A percentile compares a stretch with the other conserved stretches of the same genome.
Evolutionary conservation across 768 basidiomycete genomes (phyloP).

Genomic region (Leccinum aurantiacum): DNA sequence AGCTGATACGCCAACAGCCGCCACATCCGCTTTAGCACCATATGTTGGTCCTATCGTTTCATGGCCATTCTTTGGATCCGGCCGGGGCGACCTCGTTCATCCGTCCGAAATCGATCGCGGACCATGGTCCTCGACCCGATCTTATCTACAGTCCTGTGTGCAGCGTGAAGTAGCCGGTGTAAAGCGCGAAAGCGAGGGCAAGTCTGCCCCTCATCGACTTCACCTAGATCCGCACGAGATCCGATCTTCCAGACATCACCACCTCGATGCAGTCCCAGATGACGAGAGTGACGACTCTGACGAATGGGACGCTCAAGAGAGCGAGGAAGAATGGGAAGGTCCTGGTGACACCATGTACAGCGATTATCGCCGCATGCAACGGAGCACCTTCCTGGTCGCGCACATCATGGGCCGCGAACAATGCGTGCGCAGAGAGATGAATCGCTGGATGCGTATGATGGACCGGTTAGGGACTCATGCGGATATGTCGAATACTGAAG

Average conservation of each 20-base stretch:
- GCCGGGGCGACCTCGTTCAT: slow-evolving; percentile 69
- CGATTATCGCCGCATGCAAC: slow-evolving; percentile 80
- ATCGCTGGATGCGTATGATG: slow-evolving; percentile 68
- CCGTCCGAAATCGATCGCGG: slow-evolving; percentile 76
- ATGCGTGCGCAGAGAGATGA: slow-evolving; percentile 67
- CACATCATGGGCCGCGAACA: slow-evolving; percentile 67
- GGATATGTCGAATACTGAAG: slow-evolving; percentile 41
- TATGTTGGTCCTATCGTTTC: slow-evolving; percentile 72
- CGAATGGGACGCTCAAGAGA: slow-evolving; percentile 77
- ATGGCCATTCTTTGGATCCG: slow-evolving; percentile 89
- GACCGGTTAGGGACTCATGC: slow-evolving; percentile 45
- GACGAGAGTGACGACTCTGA: slow-evolving; percentile 77
- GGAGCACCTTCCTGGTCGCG: slow-evolving; percentile 74
- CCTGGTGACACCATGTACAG: slow-evolving; percentile 78
- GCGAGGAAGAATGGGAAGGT: slow-evolving; percentile 75
- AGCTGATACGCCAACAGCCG: slow-evolving; percentile 2
- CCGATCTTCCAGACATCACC: slow-evolving; percentile 66
- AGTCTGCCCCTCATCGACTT: slow-evolving; percentile 68
- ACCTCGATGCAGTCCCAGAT: slow-evolving; percentile 62
- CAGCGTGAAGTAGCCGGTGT: slow-evolving; percentile 36
- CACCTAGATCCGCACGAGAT: slow-evolving; percentile 84
- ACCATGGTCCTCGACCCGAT: slow-evolving; percentile 62
- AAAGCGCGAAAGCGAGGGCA: no score
- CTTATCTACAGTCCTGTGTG: slow-evolving; percentile 66
- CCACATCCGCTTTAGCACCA: not conserved